A percentile compares a stretch with the other conserved stretches of the same genome.
These are phyloP conservation scores for Byssothecium circinans DNA, from an alignment of 2,329 filamentous ascomycete genomes.

Conservation along the genomic window DNA sequence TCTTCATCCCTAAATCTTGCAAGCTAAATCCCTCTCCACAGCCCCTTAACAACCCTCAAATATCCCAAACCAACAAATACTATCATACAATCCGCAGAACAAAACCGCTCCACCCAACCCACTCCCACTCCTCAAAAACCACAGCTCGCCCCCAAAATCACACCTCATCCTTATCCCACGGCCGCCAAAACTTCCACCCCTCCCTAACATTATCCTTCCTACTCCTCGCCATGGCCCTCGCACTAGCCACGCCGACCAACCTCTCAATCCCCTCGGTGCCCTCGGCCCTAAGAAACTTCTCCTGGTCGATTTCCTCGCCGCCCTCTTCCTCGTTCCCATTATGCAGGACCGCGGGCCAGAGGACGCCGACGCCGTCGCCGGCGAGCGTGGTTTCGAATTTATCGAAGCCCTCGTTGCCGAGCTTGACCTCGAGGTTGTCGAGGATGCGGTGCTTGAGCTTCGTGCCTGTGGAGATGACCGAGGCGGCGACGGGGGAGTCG, in stretches of 20 bases:
- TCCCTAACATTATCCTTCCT: conserved; percentile 37
- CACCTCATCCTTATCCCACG: conserved; percentile 28
- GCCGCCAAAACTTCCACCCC: conserved; percentile 47
- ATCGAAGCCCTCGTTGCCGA: conserved; percentile 65
- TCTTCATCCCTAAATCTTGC: no score
- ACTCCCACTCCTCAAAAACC: no score
- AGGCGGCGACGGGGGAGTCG: conserved; percentile 26
- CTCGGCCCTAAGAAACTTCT: conserved; percentile 81
- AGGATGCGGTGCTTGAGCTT: conserved; percentile 50
- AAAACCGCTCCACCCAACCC: no score
- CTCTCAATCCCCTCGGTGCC: conserved; percentile 84
- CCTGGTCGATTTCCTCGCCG: conserved; percentile 89
- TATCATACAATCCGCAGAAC: no score
- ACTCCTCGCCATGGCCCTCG: conserved; percentile 23
- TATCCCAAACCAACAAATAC: no score
- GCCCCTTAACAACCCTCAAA: no score
- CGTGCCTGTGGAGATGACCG: conserved; percentile 35
- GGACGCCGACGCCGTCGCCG: conserved; percentile 88
- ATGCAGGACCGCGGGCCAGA: conserved; percentile 89
- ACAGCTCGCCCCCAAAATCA: neutral
- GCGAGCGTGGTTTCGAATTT: conserved; percentile 89
- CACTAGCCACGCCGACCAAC: conserved; percentile 71
- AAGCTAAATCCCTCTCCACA: no score
- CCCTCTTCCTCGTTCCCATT: conserved; percentile 81
- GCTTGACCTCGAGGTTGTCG: conserved; percentile 63